Base-by-base conservation (phyloP, 139 green algal species). In the Coelastrella sp. region DNA sequence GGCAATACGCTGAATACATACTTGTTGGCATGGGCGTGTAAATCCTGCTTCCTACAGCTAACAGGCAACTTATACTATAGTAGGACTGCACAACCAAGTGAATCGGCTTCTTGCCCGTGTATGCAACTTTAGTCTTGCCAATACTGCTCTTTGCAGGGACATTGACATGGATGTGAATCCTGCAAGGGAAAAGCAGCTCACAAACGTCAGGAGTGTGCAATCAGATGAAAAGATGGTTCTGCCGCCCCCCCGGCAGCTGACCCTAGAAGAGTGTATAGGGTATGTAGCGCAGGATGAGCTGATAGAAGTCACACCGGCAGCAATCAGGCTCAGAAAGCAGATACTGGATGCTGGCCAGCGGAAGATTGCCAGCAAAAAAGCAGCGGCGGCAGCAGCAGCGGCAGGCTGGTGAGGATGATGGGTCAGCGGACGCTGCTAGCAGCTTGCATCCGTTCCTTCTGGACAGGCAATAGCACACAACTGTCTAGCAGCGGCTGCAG, bases 211-310 rank as follows among this genome's bases (percentile, higher is more conserved):
- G 14, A 93, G 87, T n/a, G 91, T 94, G 17, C 80, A 87, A 14
- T 92, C 92, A 2, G 97, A 99, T 10, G 97, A 99, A 61, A 96
- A 95, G 83, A 86, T 98, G 22, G 82, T 78, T 56, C 92, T 99
- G 64, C 73, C 89, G 22, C 96, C 97, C 8, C 94, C 96, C 0
- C 90, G 93, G 0, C 7, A 90, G 8, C 93, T 99, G 78, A 96
- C 88, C 0, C 92, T 99, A 54, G 97, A 98, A 89, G 96, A 98
- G 47, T 96, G 95, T 19, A 98, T 99, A 20, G 97, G 96, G 22
- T 91, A 98, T 68, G 96, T 99, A 10, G 91, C 75, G 0, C 82
- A 54, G 0, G 97, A 99, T 74, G 97, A 99, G 94, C 91, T 98
- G 19, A 97, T 99, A 32, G 96, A 99, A 94, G 95, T 99, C 5